phyloP scores from a whole-genome alignment of 208 protist genomes.

The Trypanosoma lewisi region DNA sequence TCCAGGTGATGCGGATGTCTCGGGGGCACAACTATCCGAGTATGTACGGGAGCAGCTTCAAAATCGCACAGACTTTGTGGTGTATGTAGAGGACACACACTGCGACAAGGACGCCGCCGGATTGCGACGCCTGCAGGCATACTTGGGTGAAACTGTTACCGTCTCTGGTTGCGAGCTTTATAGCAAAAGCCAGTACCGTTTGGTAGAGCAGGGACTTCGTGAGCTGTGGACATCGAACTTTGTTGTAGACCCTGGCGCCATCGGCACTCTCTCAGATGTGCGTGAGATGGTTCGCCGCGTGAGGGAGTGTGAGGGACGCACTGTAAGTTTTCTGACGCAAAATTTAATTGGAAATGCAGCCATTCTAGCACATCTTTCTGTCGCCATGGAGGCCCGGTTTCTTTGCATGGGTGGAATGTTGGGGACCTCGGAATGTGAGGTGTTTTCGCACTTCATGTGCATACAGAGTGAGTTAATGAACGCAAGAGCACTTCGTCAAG shows the following conservation, averaged over 20 bases:
- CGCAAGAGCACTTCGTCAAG: slow-evolving; percentile 8
- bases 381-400: slow-evolving; percentile 32
- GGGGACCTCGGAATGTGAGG: slow-evolving; percentile 22
- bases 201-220: slow-evolving; percentile 12
- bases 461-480: slow-evolving; percentile 25
- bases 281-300: slow-evolving; percentile 16
- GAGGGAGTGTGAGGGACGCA: slow-evolving; percentile 16
- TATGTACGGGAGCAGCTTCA: slow-evolving; percentile 69
- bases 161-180: slow-evolving; percentile 30
- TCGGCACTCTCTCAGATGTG: slow-evolving; percentile 22
- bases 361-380: slow-evolving; percentile 24
- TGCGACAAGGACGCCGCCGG: slow-evolving; percentile 38
- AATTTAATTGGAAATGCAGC: slow-evolving; percentile 12
- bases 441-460: slow-evolving; percentile 26
- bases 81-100: slow-evolving; percentile 75
- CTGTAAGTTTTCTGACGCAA: slow-evolving; percentile 18
- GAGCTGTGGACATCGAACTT: slow-evolving; percentile 31
- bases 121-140: slow-evolving; percentile 46
- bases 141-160: slow-evolving; percentile 21
- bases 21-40: slow-evolving; percentile 65
- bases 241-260: slow-evolving; percentile 11
- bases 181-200: not conserved
- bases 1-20: slow-evolving; percentile 55
- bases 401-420: slow-evolving; percentile 28
- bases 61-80: slow-evolving; percentile 32